Base-by-base conservation (phyloP, 768 basidiomycete genomes). In the Podaxis rugospora region DNA sequence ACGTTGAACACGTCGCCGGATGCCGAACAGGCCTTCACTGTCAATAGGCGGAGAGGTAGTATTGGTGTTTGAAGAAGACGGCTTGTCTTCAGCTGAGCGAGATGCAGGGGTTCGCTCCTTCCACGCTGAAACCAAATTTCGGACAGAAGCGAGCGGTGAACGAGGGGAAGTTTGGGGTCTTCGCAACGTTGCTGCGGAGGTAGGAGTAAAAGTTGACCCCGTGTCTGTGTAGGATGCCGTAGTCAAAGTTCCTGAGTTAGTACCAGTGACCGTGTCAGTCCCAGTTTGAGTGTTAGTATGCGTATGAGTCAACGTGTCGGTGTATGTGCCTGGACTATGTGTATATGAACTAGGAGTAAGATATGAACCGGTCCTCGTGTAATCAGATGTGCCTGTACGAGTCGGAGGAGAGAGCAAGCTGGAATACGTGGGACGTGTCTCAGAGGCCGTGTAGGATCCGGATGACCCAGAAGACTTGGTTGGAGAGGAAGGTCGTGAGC, bases 71-170 rank as follows among this genome's bases (percentile, higher is more conserved):
- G 73, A 73, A 0, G 70, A 69, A 0, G 75, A 75, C 0, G 80
- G 78, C 0, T 73, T 77, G 1, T 74, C 73, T n/a, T 69, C 72
- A 5, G 80, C 71, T 7, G 52, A 5, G 13, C 52, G 59, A 13
- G 59, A 40, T 9, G 78, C 76, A 0, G 90, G 87, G 0, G 88
- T 87, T 18, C 88, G 82, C 62, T 90, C 88, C 69, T 91, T 92
- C 90, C 91, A 93, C 6, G 87, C 78, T 0, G 85, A 83, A 5
- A 93, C 87, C 40, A 92, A 84, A 64, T 92, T 92, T 35, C 89
- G 82, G 23, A 93, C 87, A 3, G 87, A 89, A 0, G 85, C 79
- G 27, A 90, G 75, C 0, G 90, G 89, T 3, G 87, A 89, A 7
- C 88, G 82, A 3, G 90, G 88, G 3, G 87, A 85, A 0, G 78